Conservation (phyloP, 495 filamentous ascomycete species). For the Penicillium bialowiezense region DNA sequence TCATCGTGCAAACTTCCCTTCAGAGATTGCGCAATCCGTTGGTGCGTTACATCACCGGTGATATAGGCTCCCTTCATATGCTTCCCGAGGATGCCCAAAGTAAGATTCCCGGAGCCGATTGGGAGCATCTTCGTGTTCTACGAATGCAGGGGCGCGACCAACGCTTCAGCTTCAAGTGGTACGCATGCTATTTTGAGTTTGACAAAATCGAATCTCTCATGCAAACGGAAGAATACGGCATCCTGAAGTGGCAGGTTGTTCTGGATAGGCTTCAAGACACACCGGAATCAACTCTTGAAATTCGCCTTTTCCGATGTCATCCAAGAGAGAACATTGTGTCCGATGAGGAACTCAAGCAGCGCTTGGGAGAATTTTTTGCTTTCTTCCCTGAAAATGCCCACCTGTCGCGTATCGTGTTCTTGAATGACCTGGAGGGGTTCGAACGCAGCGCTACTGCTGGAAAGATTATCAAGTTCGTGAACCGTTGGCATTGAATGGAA, state of each 20-base stretch:
- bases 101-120: constrained; percentile 6
- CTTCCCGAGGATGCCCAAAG: constrained; percentile 7
- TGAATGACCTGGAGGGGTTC: no score
- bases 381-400: no score
- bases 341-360: no score
- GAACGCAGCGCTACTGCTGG: no score
- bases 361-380: no score
- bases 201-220: constrained; percentile 14
- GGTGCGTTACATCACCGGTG: constrained; percentile 39
- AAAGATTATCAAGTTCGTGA: no score
- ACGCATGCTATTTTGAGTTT: constrained; percentile 28
- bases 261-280: no score
- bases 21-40: constrained; percentile 34
- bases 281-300: no score
- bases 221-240: constrained; percentile 14
- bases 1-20: constrained; percentile 36
- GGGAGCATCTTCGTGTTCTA: constrained; percentile 16
- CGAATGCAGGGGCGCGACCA: constrained; percentile 32
- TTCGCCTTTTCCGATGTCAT: no score
- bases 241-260: constrained; percentile 42
- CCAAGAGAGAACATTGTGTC: no score
- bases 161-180: constrained; percentile 33
- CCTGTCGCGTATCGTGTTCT: no score
- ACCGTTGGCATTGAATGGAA: no score
- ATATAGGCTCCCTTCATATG: constrained; percentile 33